These are phyloP conservation scores for Claviceps sp. DNA, from an alignment of 2,329 filamentous ascomycete genomes.

Conservation along the genomic window DNA sequence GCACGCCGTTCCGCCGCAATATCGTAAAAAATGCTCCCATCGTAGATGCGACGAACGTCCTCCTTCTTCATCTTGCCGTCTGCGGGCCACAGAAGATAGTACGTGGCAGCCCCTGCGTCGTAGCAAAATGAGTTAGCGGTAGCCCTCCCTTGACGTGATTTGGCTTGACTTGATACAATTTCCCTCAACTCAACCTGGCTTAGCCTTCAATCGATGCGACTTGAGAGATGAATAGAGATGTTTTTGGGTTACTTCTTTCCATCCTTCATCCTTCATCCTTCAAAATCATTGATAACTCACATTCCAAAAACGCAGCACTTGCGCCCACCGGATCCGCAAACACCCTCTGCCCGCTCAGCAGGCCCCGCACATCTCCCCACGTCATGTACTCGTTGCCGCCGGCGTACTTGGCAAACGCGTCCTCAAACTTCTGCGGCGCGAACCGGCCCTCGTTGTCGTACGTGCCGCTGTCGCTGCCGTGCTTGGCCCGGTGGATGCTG, in stretches of 20 bases:
- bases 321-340: conserved; percentile 29
- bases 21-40: conserved; percentile 11
- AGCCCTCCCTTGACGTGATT: too few species aligned
- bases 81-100: conserved; percentile 36
- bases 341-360: conserved; percentile 27
- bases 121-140: too few species aligned
- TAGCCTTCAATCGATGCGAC: too few species aligned
- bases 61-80: conserved; percentile 45
- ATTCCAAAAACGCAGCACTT: conserved; percentile 10
- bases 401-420: conserved; percentile 35
- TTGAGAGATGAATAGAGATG: too few species aligned
- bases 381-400: conserved; percentile 25
- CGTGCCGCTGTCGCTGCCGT: conserved; percentile 31
- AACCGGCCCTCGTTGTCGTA: conserved; percentile 37
- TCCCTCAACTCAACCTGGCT: too few species aligned
- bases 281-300: conserved; percentile 7
- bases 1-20: conserved; percentile 1
- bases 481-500: conserved; percentile 29
- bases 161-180: too few species aligned
- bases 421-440: conserved; percentile 35
- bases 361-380: conserved; percentile 19
- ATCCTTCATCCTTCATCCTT: not conserved
- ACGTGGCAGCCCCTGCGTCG: conserved; percentile 20
- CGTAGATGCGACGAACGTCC: conserved; percentile 22
- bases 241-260: not conserved